Conservation (phyloP, 2,329 filamentous ascomycete species). For the Ciborinia camelliae region DNA sequence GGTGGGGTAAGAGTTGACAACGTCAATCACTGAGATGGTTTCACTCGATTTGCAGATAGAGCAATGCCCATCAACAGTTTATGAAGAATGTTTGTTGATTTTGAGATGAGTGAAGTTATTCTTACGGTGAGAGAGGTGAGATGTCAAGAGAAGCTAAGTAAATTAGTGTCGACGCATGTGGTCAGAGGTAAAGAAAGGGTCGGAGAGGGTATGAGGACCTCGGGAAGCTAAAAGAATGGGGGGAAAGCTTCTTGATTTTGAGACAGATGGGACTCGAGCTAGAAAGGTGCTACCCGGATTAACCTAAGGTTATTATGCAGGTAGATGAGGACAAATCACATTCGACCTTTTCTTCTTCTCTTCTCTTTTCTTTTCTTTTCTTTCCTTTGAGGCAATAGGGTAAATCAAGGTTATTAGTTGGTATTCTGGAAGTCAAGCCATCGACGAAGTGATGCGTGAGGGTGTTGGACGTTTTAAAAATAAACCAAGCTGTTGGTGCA, state of each 20-base stretch:
- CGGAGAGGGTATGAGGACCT: too few species aligned
- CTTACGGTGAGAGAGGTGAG: background rate
- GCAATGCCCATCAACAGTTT: background rate
- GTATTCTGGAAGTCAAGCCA: too few species aligned
- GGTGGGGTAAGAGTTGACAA: constrained; percentile 13
- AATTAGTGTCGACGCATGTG: background rate
- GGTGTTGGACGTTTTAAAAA: background rate
- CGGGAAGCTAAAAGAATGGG: background rate
- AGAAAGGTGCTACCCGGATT: too few species aligned
- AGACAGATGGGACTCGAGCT: too few species aligned
- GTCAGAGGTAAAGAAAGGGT: background rate
- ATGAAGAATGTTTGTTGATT: constrained; percentile 1
- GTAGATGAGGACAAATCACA: background rate
- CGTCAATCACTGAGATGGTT: constrained; percentile 2
- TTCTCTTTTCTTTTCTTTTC: too few species aligned
- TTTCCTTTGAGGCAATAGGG: background rate
- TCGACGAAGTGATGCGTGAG: constrained; percentile 6
- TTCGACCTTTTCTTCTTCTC: background rate
- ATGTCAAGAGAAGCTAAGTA: background rate
- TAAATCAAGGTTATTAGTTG: background rate
- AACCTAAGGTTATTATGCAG: background rate
- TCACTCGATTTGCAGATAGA: background rate
- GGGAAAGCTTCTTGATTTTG: background rate
- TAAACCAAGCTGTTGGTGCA: too few species aligned
- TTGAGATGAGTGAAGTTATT: background rate